Evolutionary conservation across 768 basidiomycete genomes (phyloP), one percentile per base, ranked within the genome.

Genomic region (Dictyophora rubrovolvata): DNA sequence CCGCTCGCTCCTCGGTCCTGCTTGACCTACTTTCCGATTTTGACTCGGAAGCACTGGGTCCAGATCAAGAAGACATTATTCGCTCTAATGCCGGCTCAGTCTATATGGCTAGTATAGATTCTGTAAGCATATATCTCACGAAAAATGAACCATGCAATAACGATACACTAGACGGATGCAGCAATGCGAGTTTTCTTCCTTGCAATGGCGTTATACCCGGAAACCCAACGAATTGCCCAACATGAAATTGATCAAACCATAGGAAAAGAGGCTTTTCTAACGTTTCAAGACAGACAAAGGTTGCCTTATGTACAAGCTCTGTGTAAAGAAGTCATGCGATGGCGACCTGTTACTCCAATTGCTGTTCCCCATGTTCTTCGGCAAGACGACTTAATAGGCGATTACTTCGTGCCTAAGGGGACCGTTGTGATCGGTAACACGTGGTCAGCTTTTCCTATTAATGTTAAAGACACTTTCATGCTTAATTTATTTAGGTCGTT

Each of bases 381-480:
- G 21, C 20, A 57, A 48, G 59, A 60, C 17, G 59, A 60, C 21
- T 58, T 66, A 9, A 23, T 68, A 72, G 34, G 67, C 74, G 77
- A 75, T 9, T 77, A 77, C 59, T 69, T 74, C 33, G 73, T 81
- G 48, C 65, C 66, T 0, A 60, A 63, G 34, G 65, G 60, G 11
- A 61, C 58, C 8, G 48, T 49, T 37, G 42, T 65, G 11, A 59
- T 65, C 17, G 61, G 51, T n/a, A 66, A 66, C 48, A 49, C 58
- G 12, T 66, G 63, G 65, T 65, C 1, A 36, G 16, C 54, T 28
- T 35, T 12, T 42, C 42, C 11, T 42, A n/a, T 42, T 42, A 12
- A 42, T 42, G 42, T 42, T 12, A 4, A 3, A 14, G 3, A 42
- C 10, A 4, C 42, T 54, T 9, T 4, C 42, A 42, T 42, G 42